Percentiles rank a stretch among this genome's conserved stretches.
These are phyloP conservation scores for Cutaneotrichosporon cutaneum DNA, from an alignment of 1,284 basidiomycete genomes.

Conservation along the genomic window DNA sequence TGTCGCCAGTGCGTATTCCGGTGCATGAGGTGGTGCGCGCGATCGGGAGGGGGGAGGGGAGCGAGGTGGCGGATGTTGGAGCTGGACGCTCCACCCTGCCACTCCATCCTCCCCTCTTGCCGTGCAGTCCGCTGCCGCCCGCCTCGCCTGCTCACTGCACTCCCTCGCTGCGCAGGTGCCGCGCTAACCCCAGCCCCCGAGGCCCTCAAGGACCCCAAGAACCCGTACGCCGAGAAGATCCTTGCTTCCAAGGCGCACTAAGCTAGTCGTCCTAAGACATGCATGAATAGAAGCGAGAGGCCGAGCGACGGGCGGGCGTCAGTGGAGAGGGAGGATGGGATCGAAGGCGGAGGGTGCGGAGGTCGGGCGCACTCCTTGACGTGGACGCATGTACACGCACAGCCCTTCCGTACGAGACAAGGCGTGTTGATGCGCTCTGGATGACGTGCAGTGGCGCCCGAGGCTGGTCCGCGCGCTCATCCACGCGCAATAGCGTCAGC, in stretches of 20 bases:
- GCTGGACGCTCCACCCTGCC: background rate
- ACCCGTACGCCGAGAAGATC: slow-evolving; percentile 34
- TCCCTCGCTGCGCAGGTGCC: background rate
- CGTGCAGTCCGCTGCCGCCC: background rate
- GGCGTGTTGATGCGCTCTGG: too few relatives aligned
- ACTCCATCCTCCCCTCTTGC: background rate
- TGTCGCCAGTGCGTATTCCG: slow-evolving; percentile 39
- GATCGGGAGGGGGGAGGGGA: background rate
- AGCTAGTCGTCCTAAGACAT: slow-evolving; percentile 14
- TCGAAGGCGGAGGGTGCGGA: background rate
- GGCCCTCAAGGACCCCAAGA: slow-evolving; percentile 39
- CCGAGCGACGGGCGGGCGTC: too few relatives aligned
- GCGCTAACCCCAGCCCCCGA: slow-evolving; percentile 33
- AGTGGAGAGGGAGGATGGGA: background rate
- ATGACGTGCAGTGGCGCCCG: background rate
- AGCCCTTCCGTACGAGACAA: too few relatives aligned
- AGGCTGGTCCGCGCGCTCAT: too few relatives aligned
- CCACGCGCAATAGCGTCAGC: too few relatives aligned
- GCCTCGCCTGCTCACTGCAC: background rate
- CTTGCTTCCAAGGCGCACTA: slow-evolving; percentile 26
- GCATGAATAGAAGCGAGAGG: slow-evolving; percentile 19
- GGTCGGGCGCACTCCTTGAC: too few relatives aligned
- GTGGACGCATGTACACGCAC: too few relatives aligned
- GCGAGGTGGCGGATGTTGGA: too few relatives aligned
- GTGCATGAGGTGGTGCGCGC: background rate